Percentiles rank a stretch among this genome's conserved stretches.
These are phyloP conservation scores for Geranium incanum DNA, from an alignment of 441 rosid genomes.

Conservation along the genomic window DNA sequence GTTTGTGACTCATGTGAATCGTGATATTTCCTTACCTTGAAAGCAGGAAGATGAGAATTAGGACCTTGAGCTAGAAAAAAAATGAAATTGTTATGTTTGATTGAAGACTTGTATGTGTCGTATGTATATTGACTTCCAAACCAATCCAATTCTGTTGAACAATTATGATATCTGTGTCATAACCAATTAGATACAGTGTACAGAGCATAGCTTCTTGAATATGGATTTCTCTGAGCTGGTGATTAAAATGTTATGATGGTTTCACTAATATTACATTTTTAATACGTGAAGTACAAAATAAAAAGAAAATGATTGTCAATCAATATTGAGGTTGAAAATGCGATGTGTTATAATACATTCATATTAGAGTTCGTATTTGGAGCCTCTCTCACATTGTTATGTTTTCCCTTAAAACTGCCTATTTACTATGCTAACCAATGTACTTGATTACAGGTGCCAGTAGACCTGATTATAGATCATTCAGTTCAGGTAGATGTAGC, in stretches of 20 bases:
- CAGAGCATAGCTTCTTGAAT: not conserved
- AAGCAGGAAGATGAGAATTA: not conserved
- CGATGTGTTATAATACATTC: not conserved
- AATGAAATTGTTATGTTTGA: too few species aligned
- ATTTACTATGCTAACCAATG: not conserved
- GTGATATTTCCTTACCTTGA: not conserved
- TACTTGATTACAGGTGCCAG: slow-evolving; percentile 40
- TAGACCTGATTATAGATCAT: slow-evolving; percentile 54
- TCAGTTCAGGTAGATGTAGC: slow-evolving; percentile 67
- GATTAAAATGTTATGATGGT: not conserved
- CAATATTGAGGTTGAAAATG: not conserved
- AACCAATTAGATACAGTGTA: not conserved
- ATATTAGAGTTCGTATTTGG: not conserved
- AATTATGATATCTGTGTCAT: not conserved
- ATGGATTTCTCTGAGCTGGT: not conserved
- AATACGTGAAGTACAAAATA: not conserved
- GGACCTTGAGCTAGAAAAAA: too few species aligned
- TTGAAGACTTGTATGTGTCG: too few species aligned
- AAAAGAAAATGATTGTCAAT: too few species aligned
- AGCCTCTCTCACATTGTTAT: slow-evolving; percentile 2
- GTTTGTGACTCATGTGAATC: not conserved
- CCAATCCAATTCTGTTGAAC: too few species aligned
- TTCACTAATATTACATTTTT: not conserved
- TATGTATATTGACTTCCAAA: too few species aligned
- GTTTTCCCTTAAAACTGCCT: too few species aligned